phyloP scores from a whole-genome alignment of 768 basidiomycete genomes.

The Lactarius vividus region DNA sequence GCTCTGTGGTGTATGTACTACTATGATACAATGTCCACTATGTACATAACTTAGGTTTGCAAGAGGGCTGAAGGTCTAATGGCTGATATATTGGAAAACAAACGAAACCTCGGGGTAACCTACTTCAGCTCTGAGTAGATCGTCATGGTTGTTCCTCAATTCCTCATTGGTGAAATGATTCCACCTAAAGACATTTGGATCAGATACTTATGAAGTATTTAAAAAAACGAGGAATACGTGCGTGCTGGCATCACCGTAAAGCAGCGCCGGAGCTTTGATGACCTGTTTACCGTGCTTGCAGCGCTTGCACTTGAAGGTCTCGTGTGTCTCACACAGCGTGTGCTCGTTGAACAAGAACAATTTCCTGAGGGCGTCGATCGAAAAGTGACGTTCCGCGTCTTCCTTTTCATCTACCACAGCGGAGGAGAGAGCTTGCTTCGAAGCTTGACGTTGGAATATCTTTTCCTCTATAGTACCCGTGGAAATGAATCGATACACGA shows the following conservation, averaged over 20 bases:
- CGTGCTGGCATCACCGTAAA: constrained; percentile 98
- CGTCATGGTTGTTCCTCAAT: constrained; percentile 90
- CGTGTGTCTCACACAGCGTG: constrained; percentile 91
- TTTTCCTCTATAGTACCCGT: constrained; percentile 99
- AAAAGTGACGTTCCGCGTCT: constrained; percentile 94
- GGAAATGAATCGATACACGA: constrained; percentile 97
- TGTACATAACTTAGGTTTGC: constrained; percentile 18
- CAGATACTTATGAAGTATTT: neutral
- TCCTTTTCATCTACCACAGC: constrained; percentile 99
- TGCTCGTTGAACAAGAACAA: constrained; percentile 88
- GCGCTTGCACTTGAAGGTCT: constrained; percentile 95
- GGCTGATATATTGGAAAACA: constrained; percentile 95
- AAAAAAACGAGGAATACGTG: constrained; percentile 44
- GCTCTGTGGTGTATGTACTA: constrained; percentile 11
- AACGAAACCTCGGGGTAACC: constrained; percentile 84
- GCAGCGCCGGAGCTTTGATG: constrained; percentile 76
- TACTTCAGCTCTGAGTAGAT: constrained; percentile 86
- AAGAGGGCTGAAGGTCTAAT: constrained; percentile 42
- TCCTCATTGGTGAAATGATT: constrained; percentile 94
- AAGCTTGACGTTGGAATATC: constrained; percentile 96
- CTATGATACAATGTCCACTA: constrained; percentile 21
- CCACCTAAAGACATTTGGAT: constrained; percentile 58
- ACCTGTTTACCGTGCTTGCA: constrained; percentile 84
- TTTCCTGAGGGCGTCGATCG: constrained; percentile 81
- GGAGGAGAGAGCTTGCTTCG: constrained; percentile 93